phyloP scores from a whole-genome alignment of 108 stramenopile genomes.

The Pseudonitzschia pungens region DNA sequence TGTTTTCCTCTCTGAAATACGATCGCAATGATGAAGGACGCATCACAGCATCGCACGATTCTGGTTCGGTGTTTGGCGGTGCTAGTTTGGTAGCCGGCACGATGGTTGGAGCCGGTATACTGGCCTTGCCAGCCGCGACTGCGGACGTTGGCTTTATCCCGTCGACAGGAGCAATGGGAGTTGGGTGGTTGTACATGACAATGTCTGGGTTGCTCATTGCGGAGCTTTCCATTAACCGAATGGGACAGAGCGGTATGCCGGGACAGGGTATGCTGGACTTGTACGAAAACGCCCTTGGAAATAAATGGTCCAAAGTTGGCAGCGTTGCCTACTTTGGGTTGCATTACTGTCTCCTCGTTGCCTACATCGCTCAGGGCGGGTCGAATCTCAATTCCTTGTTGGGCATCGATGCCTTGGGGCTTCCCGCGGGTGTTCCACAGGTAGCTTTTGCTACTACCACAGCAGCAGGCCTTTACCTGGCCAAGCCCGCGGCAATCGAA shows the following conservation, averaged over 20 bases:
- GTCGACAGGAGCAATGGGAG: constrained; percentile 55
- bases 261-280: constrained; percentile 66
- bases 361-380: constrained; percentile 86
- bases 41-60: constrained; percentile 28
- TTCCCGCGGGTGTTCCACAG: constrained; percentile 31
- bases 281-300: constrained; percentile 49
- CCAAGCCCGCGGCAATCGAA: constrained; percentile 38
- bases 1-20: constrained; percentile 54
- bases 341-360: constrained; percentile 83
- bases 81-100: constrained; percentile 77
- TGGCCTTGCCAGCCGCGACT: constrained; percentile 79
- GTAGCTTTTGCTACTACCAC: constrained; percentile 49
- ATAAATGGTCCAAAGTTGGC: constrained; percentile 44
- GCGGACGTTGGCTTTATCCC: constrained; percentile 72
- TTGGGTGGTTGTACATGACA: constrained; percentile 86
- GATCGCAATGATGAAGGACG: constrained; percentile 24
- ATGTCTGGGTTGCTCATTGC: constrained; percentile 84
- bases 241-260: constrained; percentile 56
- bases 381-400: constrained; percentile 45
- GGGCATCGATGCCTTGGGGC: constrained; percentile 17
- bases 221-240: constrained; percentile 76
- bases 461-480: constrained; percentile 36
- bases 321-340: constrained; percentile 77
- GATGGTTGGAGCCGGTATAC: constrained; percentile 72
- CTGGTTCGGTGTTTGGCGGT: constrained; percentile 60